Conservation (phyloP, 2,329 filamentous ascomycete genomes). For the Neospermospora avenae region DNA sequence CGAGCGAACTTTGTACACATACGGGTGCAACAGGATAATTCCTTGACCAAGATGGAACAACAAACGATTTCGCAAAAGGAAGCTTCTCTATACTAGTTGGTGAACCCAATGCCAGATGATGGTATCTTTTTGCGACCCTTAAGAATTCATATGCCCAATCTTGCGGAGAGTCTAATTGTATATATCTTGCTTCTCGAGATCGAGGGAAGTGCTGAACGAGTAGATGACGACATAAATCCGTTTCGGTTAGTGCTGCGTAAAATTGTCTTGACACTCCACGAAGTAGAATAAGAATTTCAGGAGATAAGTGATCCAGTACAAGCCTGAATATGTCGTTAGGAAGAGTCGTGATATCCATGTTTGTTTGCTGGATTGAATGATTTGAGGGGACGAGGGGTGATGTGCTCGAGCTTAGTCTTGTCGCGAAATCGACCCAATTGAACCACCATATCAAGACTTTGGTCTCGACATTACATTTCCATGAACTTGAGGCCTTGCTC, state of each 20-base stretch:
- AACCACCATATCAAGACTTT: too few species aligned
- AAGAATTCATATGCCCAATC: conserved; percentile 47
- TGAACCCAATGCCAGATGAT: conserved; percentile 47
- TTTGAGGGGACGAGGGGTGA: background rate
- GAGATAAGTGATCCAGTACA: conserved; percentile 46
- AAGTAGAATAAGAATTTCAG: conserved; percentile 48
- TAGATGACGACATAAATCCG: conserved; percentile 44
- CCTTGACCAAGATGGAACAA: conserved; percentile 28
- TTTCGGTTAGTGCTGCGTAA: conserved; percentile 47
- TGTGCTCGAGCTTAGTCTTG: background rate
- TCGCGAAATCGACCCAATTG: background rate
- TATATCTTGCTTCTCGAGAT: conserved; percentile 48
- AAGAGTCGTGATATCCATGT: conserved; percentile 43
- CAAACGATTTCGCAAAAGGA: conserved; percentile 38
- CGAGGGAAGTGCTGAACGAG: conserved; percentile 51
- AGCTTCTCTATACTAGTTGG: conserved; percentile 47
- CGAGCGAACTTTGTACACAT: background rate
- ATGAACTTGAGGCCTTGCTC: too few species aligned
- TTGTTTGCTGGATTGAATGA: background rate
- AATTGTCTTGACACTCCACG: conserved; percentile 51
- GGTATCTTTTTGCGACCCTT: conserved; percentile 51
- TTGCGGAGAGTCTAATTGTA: background rate
- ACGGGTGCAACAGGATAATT: conserved; percentile 39
- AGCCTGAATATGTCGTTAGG: conserved; percentile 59
- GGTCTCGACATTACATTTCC: too few species aligned